Percentiles rank a stretch among this genome's conserved stretches.
Conservation (phyloP, 345 rosid genomes). For the Erucastrum elatum region DNA sequence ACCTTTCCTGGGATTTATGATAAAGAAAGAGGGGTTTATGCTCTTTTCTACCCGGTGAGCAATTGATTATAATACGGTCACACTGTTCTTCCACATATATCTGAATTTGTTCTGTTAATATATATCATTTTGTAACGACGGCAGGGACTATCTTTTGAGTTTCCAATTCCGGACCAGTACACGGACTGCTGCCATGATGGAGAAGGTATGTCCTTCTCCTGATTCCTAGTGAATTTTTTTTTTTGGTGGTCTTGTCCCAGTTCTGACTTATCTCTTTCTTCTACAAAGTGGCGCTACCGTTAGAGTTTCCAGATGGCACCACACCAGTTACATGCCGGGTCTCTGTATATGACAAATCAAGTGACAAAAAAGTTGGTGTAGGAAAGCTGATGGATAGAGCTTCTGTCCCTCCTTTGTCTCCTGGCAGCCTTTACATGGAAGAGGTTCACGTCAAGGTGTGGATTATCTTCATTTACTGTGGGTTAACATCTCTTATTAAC, state of each 20-base stretch:
- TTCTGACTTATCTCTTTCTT: constrained; percentile 22
- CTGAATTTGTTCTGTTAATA: constrained; percentile 8
- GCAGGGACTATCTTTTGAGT: constrained; percentile 97
- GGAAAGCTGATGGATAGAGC: constrained; percentile 87
- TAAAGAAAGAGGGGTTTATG: constrained; percentile 81
- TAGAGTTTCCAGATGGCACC: constrained; percentile 98
- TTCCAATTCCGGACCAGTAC: constrained; percentile 92
- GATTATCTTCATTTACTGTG: constrained; percentile 17
- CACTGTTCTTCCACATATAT: neutral
- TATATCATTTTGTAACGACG: neutral
- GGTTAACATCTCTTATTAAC: constrained; percentile 2
- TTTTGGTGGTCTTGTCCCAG: neutral
- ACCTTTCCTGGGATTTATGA: constrained; percentile 94
- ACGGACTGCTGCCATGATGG: constrained; percentile 78
- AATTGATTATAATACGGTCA: neutral
- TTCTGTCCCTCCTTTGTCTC: constrained; percentile 68
- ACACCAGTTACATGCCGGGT: constrained; percentile 97
- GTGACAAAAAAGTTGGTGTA: constrained; percentile 87
- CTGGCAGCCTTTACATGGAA: constrained; percentile 92
- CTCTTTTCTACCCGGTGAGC: constrained; percentile 88
- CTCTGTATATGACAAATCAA: constrained; percentile 75
- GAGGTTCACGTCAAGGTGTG: constrained; percentile 88
- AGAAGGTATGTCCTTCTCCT: constrained; percentile 56
- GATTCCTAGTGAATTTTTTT: neutral
- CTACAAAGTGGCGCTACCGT: constrained; percentile 76